Conservation (phyloP, 1,139 yeast genomes). For the Sugiyamaella novakii region DNA sequence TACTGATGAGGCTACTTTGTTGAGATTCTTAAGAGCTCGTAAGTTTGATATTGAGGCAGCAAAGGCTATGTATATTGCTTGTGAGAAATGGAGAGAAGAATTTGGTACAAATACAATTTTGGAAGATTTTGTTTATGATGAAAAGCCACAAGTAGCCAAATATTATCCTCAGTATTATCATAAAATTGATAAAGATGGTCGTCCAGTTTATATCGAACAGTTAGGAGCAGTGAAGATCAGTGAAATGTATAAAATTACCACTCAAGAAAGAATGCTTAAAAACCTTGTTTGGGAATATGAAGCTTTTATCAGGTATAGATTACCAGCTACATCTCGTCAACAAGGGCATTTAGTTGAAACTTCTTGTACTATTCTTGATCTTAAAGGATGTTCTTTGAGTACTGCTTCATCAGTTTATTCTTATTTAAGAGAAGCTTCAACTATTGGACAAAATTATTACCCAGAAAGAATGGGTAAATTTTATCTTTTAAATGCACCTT, state of each 20-base stretch:
- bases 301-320: conserved; percentile 75
- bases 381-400: conserved; percentile 87
- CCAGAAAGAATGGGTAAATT: conserved; percentile 99
- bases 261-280: conserved; percentile 94
- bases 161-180: conserved; percentile 96
- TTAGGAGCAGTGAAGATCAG: conserved; percentile 85
- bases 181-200: conserved; percentile 94
- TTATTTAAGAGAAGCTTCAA: conserved; percentile 89
- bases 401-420: conserved; percentile 83
- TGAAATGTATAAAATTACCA: conserved; percentile 90
- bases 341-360: conserved; percentile 82
- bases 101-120: conserved; percentile 86
- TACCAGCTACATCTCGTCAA: conserved; percentile 93
- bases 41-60: conserved; percentile 85
- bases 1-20: conserved; percentile 83
- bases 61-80: conserved; percentile 75
- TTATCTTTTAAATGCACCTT: conserved; percentile 93
- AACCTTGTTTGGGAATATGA: conserved; percentile 98
- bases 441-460: conserved; percentile 93
- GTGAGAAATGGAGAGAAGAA: conserved; percentile 90
- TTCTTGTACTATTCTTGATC: conserved; percentile 91
- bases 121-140: conserved; percentile 83
- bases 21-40: conserved; percentile 92
- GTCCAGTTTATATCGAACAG: conserved; percentile 94
- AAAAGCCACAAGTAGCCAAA: conserved; percentile 85